Percentiles rank a stretch among this genome's conserved stretches.
Evolutionary conservation across 2,329 filamentous ascomycete genomes (phyloP).

Genomic region (Aspergillus neotritici): DNA sequence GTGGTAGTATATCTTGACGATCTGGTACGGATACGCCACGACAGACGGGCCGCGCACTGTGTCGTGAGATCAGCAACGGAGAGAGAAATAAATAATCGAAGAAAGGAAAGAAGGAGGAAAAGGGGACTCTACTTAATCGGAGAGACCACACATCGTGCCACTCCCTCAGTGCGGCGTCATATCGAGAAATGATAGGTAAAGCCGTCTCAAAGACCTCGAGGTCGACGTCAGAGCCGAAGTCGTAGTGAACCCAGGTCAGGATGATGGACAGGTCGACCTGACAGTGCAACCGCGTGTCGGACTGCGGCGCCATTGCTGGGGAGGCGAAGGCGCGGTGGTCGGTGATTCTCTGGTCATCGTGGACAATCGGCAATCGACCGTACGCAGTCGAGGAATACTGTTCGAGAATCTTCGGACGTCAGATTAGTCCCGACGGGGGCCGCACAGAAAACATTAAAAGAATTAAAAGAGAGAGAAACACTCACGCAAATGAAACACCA

Average conservation of each 20-base stretch:
- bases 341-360: slow-evolving; percentile 34
- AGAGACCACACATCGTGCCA: slow-evolving; percentile 35
- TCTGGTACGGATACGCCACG: slow-evolving; percentile 47
- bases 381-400: slow-evolving; percentile 44
- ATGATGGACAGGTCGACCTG: slow-evolving; percentile 43
- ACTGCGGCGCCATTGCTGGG: slow-evolving; percentile 27
- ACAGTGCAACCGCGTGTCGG: slow-evolving; percentile 35
- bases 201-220: slow-evolving; percentile 37
- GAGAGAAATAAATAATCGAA: background rate
- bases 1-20: slow-evolving; percentile 47
- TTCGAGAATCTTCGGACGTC: slow-evolving; percentile 31
- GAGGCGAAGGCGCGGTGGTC: slow-evolving; percentile 33
- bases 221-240: slow-evolving; percentile 41
- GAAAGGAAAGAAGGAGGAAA: background rate
- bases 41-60: slow-evolving; percentile 44
- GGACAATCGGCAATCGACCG: slow-evolving; percentile 41
- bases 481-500: slow-evolving; percentile 43
- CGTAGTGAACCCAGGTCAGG: slow-evolving; percentile 41
- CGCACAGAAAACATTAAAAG: too few relatives aligned
- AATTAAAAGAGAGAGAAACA: background rate
- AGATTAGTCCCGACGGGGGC: slow-evolving; percentile 2
- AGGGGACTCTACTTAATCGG: slow-evolving; percentile 26
- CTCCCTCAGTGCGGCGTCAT: slow-evolving; percentile 35
- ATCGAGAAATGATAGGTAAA: slow-evolving; percentile 37
- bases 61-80: slow-evolving; percentile 2